A percentile compares a stretch with the other conserved stretches of the same genome.
phyloP scores from a whole-genome alignment of 768 basidiomycete genomes.

The Tulasnella sp. region DNA sequence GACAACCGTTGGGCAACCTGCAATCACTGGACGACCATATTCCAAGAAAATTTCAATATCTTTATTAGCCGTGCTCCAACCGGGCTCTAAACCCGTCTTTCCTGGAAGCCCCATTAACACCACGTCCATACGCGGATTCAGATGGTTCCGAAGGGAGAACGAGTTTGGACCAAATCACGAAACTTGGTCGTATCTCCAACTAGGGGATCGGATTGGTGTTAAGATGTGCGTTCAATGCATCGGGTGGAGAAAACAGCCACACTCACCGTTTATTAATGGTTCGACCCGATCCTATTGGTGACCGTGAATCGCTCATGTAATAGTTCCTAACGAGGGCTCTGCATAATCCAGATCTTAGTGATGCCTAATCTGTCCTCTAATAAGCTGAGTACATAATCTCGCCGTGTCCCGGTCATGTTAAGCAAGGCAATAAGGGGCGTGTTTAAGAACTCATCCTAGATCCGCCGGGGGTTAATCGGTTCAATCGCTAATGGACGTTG shows the following conservation, averaged over 20 bases:
- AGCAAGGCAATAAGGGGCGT: too few relatives aligned
- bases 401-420: too few relatives aligned
- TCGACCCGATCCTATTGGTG: background rate
- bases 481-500: too few relatives aligned
- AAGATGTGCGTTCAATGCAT: conserved; percentile 3
- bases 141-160: background rate
- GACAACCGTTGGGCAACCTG: too few relatives aligned
- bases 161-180: conserved; percentile 1
- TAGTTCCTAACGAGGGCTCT: too few relatives aligned
- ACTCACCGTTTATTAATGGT: background rate
- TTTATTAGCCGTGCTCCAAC: background rate
- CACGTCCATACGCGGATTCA: background rate
- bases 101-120: conserved; percentile 9
- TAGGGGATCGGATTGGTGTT: conserved; percentile 15
- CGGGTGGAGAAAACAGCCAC: background rate
- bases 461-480: too few relatives aligned
- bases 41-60: background rate
- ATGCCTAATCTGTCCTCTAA: too few relatives aligned
- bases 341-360: too few relatives aligned
- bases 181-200: background rate
- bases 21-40: too few relatives aligned
- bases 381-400: too few relatives aligned
- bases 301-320: background rate
- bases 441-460: too few relatives aligned
- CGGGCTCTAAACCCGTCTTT: background rate